These are phyloP conservation scores for Solanum hybrid DNA, from an alignment of 305 asterid species.

Conservation along the genomic window DNA sequence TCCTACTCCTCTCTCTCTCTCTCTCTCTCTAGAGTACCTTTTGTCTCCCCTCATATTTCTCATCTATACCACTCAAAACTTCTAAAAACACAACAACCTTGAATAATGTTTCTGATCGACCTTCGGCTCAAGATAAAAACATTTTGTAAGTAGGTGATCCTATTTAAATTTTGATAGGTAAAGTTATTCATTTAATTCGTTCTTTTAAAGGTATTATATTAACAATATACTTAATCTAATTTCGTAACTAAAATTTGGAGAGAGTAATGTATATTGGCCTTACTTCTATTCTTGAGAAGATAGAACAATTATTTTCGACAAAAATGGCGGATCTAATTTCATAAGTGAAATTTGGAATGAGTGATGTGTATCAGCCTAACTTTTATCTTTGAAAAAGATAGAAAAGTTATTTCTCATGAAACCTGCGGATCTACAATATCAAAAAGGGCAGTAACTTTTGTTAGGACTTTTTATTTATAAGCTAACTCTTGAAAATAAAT, in stretches of 20 bases:
- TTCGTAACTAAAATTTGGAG: neutral
- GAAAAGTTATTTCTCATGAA: neutral
- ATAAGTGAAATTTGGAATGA: no score
- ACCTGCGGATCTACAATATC: no score
- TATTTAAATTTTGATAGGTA: neutral
- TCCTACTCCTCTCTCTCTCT: neutral
- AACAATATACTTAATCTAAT: no score
- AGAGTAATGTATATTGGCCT: neutral
- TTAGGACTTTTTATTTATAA: no score
- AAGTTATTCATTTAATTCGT: neutral
- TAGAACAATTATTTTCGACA: no score
- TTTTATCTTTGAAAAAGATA: no score
- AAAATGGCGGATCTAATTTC: no score
- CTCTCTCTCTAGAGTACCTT: neutral
- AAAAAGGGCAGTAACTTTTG: neutral
- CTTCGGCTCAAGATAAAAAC: no score
- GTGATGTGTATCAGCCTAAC: neutral
- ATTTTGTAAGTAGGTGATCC: neutral
- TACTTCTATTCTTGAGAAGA: neutral
- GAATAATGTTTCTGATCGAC: no score
- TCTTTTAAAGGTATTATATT: no score
- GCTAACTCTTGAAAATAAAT: neutral
- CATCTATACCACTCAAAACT: neutral
- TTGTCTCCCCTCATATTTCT: neutral
- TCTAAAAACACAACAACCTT: neutral